A percentile compares a stretch with the other conserved stretches of the same genome.
Evolutionary conservation across 768 basidiomycete species (phyloP).

Genomic region (Neoboletus magnificus): DNA sequence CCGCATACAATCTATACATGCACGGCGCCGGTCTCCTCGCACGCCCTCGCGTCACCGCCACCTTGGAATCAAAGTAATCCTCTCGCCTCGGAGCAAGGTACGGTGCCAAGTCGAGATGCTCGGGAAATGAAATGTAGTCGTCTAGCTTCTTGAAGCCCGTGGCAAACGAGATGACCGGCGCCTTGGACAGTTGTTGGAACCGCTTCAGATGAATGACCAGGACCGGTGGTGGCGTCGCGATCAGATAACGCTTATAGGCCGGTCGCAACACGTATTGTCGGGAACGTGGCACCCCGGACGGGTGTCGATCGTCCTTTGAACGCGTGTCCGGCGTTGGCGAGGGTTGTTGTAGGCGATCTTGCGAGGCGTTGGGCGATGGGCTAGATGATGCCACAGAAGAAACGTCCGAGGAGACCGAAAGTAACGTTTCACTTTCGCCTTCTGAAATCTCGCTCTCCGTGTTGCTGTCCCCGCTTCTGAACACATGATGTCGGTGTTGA

Average conservation of each 20-base stretch:
- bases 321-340: conserved; percentile 23
- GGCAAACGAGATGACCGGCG: conserved; percentile 58
- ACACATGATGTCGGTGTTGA: conserved; percentile 15
- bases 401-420: conserved; percentile 32
- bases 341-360: conserved; percentile 21
- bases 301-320: conserved; percentile 33
- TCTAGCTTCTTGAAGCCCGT: conserved; percentile 86
- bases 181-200: conserved; percentile 81
- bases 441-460: conserved; percentile 34
- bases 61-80: conserved; percentile 54
- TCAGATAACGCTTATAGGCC: conserved; percentile 93
- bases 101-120: conserved; percentile 77
- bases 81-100: conserved; percentile 82
- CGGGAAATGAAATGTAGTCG: conserved; percentile 88
- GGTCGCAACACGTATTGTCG: conserved; percentile 73
- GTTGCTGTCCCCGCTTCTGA: conserved; percentile 24
- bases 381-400: conserved; percentile 33
- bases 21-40: conserved; percentile 35
- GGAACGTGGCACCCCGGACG: conserved; percentile 34
- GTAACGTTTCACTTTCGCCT: conserved; percentile 32
- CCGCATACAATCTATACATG: conserved; percentile 71
- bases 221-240: conserved; percentile 79
- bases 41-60: conserved; percentile 22
- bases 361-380: conserved; percentile 31
- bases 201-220: conserved; percentile 92